Evolutionary conservation across 2,329 filamentous ascomycete species (phyloP).

Genomic region (Cadophora luteo-olivacea): DNA sequence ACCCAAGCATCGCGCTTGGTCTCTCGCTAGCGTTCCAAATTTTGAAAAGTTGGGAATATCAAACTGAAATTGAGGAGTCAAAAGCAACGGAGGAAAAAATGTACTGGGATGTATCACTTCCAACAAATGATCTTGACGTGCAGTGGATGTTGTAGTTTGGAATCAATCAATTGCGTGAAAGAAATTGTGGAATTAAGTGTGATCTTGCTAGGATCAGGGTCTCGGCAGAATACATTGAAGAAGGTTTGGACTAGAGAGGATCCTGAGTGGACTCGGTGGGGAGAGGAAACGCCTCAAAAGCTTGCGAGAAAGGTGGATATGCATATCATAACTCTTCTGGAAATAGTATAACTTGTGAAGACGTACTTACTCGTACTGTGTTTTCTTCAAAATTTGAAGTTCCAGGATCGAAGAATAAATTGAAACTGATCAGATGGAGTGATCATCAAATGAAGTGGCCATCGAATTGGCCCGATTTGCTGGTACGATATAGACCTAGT

Average conservation of each 20-base stretch:
- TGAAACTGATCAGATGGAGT: background rate
- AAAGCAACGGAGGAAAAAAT: background rate
- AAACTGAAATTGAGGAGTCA: background rate
- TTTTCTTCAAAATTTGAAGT: background rate
- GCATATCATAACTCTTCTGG: background rate
- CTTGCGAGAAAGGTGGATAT: background rate
- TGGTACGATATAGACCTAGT: background rate
- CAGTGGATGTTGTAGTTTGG: background rate
- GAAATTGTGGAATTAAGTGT: background rate
- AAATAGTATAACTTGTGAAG: background rate
- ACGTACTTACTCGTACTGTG: background rate
- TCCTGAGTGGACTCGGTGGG: background rate
- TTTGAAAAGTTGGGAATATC: background rate
- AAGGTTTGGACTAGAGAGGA: background rate
- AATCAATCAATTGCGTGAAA: background rate
- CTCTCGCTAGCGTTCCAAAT: background rate
- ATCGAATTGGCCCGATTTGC: background rate
- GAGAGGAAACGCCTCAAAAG: background rate
- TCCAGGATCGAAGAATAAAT: background rate
- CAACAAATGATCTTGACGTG: background rate
- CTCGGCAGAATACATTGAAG: background rate
- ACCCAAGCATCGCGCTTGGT: background rate
- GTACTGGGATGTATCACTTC: background rate
- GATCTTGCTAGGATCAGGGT: background rate
- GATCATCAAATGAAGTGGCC: no score